Conservation (phyloP, 2,329 filamentous ascomycete species). For the Hymenoscyphus fructigenus region DNA sequence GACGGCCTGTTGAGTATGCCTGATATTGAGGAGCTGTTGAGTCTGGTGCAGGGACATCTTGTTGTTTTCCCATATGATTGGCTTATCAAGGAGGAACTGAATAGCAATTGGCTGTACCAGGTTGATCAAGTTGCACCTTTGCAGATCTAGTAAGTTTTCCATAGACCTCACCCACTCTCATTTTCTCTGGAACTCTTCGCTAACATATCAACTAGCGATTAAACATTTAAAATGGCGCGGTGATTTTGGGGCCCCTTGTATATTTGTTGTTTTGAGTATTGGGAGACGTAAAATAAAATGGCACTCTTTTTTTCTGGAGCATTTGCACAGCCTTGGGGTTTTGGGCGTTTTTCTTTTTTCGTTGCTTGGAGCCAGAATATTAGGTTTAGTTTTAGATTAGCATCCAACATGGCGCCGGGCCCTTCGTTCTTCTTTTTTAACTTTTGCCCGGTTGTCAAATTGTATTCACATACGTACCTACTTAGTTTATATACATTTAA, state of each 20-base stretch:
- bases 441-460: background rate
- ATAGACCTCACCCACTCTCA: background rate
- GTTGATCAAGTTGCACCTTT: conserved; percentile 94
- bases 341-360: background rate
- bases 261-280: conserved; percentile 17
- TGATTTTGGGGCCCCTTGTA: conserved; percentile 18
- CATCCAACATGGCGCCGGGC: background rate
- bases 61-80: conserved; percentile 96
- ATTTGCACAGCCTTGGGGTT: conserved; percentile 4
- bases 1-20: conserved; percentile 75
- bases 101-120: conserved; percentile 95
- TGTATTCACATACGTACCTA: background rate
- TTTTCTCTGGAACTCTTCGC: background rate
- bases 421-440: background rate
- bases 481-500: background rate
- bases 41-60: conserved; percentile 80
- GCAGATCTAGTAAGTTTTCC: conserved; percentile 85
- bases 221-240: conserved; percentile 15
- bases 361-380: background rate
- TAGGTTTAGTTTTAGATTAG: background rate
- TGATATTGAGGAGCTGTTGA: conserved; percentile 79
- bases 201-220: conserved; percentile 25
- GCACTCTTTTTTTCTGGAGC: conserved; percentile 2
- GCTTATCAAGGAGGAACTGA: conserved; percentile 86
- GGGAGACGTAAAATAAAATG: background rate